Conservation (phyloP, 2,329 filamentous ascomycete genomes). For the Taxawa tesnikishii region DNA sequence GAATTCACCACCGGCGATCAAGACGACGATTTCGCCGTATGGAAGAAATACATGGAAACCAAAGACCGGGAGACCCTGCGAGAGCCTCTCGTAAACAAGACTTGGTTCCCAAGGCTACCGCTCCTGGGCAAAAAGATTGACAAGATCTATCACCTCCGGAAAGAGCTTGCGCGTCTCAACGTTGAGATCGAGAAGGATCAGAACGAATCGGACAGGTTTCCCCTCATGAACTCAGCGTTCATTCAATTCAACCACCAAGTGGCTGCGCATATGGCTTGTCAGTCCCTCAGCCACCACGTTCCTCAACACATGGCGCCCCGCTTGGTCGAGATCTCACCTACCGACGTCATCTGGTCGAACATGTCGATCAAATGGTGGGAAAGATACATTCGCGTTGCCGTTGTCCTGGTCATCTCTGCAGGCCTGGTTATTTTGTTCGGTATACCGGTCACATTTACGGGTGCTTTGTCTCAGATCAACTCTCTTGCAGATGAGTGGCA, state of each 20-base stretch:
- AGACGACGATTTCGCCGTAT: slow-evolving; percentile 53
- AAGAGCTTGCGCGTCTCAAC: slow-evolving; percentile 77
- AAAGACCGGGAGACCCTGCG: slow-evolving; percentile 79
- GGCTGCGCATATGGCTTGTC: slow-evolving; percentile 95
- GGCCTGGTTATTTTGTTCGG: slow-evolving; percentile 83
- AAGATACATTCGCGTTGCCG: slow-evolving; percentile 58
- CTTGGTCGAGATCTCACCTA: slow-evolving; percentile 83
- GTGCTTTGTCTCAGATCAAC: slow-evolving; percentile 65
- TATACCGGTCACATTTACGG: slow-evolving; percentile 80
- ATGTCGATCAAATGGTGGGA: slow-evolving; percentile 96
- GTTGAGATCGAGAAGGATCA: slow-evolving; percentile 88
- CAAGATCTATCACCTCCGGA: slow-evolving; percentile 82
- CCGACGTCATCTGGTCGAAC: slow-evolving; percentile 92
- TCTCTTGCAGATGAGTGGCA: slow-evolving; percentile 50
- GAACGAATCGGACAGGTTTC: slow-evolving; percentile 70
- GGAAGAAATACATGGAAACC: slow-evolving; percentile 71
- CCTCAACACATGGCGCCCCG: slow-evolving; percentile 90
- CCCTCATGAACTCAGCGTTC: slow-evolving; percentile 90
- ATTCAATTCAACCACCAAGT: slow-evolving; percentile 98
- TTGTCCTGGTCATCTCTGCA: slow-evolving; percentile 53
- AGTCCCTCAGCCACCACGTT: slow-evolving; percentile 78
- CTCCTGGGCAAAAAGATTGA: slow-evolving; percentile 71
- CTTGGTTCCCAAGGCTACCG: slow-evolving; percentile 55
- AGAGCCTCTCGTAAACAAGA: slow-evolving; percentile 47
- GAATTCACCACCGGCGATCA: slow-evolving; percentile 44